Evolutionary conservation across 305 asterid species (phyloP).

Genomic region (Fraxinus xanthoxyloides): DNA sequence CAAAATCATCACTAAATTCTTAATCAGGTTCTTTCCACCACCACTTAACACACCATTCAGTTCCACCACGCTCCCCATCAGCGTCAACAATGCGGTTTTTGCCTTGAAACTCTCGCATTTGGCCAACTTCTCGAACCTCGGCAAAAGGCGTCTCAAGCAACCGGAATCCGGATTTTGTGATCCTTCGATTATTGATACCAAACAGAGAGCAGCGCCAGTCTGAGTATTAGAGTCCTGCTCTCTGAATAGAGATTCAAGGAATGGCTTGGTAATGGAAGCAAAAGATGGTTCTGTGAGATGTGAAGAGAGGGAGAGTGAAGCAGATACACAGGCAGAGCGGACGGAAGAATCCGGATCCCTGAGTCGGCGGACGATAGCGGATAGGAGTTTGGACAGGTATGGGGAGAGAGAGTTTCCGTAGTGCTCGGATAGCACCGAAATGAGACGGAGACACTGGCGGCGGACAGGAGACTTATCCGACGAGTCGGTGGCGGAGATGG

Average conservation of each 20-base stretch:
- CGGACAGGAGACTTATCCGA: constrained; percentile 76
- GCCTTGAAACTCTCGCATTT: constrained; percentile 66
- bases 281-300: constrained; percentile 57
- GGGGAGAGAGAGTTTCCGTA: constrained; percentile 70
- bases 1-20: constrained; percentile 53
- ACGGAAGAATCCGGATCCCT: constrained; percentile 79
- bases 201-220: constrained; percentile 71
- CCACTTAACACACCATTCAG: constrained; percentile 45
- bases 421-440: constrained; percentile 57
- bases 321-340: constrained; percentile 71
- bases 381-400: constrained; percentile 62
- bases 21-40: constrained; percentile 38
- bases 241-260: constrained; percentile 64
- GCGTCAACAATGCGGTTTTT: constrained; percentile 60
- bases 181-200: constrained; percentile 63
- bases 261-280: constrained; percentile 56
- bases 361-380: constrained; percentile 73
- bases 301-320: constrained; percentile 60
- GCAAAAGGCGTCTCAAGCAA: constrained; percentile 52
- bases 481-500: constrained; percentile 71
- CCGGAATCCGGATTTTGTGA: constrained; percentile 50
- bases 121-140: constrained; percentile 61
- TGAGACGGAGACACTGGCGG: constrained; percentile 64
- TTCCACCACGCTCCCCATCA: constrained; percentile 62
- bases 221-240: constrained; percentile 70